These are phyloP conservation scores for Saccharomycopsis sp. DNA, from an alignment of 805 yeast genomes.

Conservation along the genomic window DNA sequence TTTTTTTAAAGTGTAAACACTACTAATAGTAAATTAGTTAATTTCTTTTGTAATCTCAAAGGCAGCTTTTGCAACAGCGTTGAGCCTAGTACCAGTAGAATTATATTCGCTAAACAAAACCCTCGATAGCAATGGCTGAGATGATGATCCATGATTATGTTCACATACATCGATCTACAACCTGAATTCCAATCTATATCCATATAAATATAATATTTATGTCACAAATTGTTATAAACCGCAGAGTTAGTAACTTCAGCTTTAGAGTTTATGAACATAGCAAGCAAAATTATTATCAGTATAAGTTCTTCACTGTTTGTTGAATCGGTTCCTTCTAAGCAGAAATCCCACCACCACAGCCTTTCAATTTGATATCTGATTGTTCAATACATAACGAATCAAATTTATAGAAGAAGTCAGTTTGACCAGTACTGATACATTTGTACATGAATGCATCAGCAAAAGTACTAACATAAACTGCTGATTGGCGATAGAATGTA, in stretches of 20 bases:
- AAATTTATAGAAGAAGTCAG: conserved; percentile 10
- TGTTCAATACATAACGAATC: conserved; percentile 9
- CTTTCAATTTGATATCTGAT: neutral
- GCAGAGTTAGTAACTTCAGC: conserved; percentile 5
- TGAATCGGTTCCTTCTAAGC: conserved; percentile 11
- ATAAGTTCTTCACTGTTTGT: conserved; percentile 6
- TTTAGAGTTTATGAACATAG: conserved; percentile 5
- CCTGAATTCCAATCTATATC: conserved; percentile 10
- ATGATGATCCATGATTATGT: conserved; percentile 4
- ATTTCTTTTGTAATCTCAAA: conserved; percentile 4
- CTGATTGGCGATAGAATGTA: neutral
- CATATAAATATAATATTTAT: conserved; percentile 5
- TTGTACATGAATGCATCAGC: conserved; percentile 3
- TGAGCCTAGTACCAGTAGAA: conserved; percentile 5
- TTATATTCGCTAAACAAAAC: conserved; percentile 5
- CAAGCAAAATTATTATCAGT: conserved; percentile 5
- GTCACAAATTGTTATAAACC: neutral
- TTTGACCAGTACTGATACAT: conserved; percentile 10
- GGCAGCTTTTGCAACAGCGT: neutral
- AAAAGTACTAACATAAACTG: conserved; percentile 3
- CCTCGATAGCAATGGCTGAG: conserved; percentile 1
- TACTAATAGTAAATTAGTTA: too few relatives aligned
- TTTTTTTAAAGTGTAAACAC: too few relatives aligned
- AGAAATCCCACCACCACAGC: conserved; percentile 12
- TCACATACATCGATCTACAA: conserved; percentile 3